Percentiles rank a stretch among this genome's conserved stretches.
Evolutionary conservation across 495 filamentous ascomycete species (phyloP).

Genomic region (Xylaria curta): DNA sequence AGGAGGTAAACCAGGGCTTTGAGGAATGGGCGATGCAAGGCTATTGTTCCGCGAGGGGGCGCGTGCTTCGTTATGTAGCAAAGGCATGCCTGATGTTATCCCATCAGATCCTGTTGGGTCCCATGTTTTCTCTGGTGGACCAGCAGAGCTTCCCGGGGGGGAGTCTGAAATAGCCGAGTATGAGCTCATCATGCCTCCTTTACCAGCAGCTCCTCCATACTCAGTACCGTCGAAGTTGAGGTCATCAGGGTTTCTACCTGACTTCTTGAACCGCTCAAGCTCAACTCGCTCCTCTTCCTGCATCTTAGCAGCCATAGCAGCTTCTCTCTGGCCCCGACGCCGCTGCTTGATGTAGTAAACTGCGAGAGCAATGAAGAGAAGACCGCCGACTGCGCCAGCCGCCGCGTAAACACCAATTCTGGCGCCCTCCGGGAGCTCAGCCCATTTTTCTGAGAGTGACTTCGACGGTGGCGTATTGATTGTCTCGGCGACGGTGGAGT

Average conservation of each 20-base stretch:
- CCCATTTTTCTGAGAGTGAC: constrained; percentile 62
- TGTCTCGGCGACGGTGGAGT: constrained; percentile 61
- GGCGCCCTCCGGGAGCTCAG: constrained; percentile 56
- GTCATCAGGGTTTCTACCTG: constrained; percentile 53
- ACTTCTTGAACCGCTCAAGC: constrained; percentile 60
- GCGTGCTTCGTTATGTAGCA: constrained; percentile 13
- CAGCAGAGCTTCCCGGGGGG: constrained; percentile 40
- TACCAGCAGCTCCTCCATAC: constrained; percentile 44
- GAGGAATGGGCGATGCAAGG: constrained; percentile 32
- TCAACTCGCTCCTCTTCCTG: constrained; percentile 67
- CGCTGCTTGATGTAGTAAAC: constrained; percentile 73
- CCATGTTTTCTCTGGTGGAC: constrained; percentile 35
- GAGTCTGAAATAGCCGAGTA: constrained; percentile 47
- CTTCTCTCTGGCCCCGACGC: constrained; percentile 67
- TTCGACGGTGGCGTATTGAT: constrained; percentile 52
- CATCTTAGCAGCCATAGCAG: constrained; percentile 60
- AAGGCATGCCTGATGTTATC: constrained; percentile 35
- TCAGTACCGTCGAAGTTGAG: constrained; percentile 48
- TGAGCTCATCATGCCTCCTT: constrained; percentile 39
- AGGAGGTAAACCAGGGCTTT: constrained; percentile 36
- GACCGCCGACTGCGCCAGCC: constrained; percentile 56
- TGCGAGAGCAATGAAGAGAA: constrained; percentile 53
- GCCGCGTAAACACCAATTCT: constrained; percentile 69
- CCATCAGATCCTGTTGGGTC: constrained; percentile 38
- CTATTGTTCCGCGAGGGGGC: constrained; percentile 32